These are phyloP conservation scores for Macrolepiota albuminosa DNA, from an alignment of 768 basidiomycete species.

Conservation along the genomic window DNA sequence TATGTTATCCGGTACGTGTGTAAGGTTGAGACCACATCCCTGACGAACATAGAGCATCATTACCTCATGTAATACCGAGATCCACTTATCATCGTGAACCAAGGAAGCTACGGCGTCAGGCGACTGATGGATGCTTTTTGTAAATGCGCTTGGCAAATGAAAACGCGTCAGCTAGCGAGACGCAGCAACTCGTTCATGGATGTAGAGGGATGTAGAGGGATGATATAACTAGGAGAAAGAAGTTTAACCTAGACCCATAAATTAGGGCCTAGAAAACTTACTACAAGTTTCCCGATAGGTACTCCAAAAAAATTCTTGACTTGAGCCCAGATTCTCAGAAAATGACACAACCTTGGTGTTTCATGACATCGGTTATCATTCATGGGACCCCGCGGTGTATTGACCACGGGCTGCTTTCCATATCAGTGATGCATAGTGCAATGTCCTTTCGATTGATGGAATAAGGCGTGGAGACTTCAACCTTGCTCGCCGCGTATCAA, in stretches of 20 bases:
- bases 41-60: background rate
- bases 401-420: background rate
- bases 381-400: background rate
- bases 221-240: conserved; percentile 9
- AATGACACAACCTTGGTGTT: background rate
- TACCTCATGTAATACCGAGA: conserved; percentile 11
- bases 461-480: conserved; percentile 9
- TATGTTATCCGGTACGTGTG: background rate
- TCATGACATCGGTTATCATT: background rate
- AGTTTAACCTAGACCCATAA: background rate
- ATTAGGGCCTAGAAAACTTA: background rate
- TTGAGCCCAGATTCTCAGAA: background rate
- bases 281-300: background rate
- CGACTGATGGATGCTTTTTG: background rate
- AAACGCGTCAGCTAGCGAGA: conserved; percentile 1
- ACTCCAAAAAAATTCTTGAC: conserved; percentile 2
- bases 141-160: background rate
- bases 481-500: conserved; percentile 2
- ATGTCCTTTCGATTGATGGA: conserved; percentile 7
- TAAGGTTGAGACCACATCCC: background rate
- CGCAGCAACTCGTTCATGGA: conserved; percentile 13
- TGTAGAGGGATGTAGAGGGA: conserved; percentile 10
- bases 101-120: conserved; percentile 12
- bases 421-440: background rate
- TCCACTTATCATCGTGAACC: conserved; percentile 17